phyloP scores from a whole-genome alignment of 2,329 filamentous ascomycete species.

The Fonsecaea multimorphosa region DNA sequence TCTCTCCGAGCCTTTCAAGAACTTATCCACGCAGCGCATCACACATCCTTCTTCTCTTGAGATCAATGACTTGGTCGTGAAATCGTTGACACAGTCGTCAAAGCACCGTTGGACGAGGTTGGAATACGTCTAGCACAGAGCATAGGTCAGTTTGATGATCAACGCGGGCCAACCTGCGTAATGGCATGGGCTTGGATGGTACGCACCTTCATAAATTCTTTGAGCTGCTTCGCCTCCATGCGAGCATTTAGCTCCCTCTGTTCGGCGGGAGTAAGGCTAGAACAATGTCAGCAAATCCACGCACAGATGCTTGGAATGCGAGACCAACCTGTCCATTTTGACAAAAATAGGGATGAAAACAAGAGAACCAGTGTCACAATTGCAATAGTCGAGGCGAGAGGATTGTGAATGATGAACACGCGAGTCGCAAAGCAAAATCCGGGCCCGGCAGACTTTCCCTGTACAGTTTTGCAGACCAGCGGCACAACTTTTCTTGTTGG shows the following conservation, averaged over 20 bases:
- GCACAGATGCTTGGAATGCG: not conserved
- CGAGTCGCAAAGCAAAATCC: not conserved
- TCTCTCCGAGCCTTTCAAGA: slow-evolving; percentile 87
- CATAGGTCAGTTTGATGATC: slow-evolving; percentile 20
- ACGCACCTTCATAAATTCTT: slow-evolving; percentile 96
- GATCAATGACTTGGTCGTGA: slow-evolving; percentile 93
- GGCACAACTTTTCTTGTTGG: not conserved
- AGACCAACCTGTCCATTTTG: slow-evolving; percentile 36
- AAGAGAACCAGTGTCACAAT: not conserved
- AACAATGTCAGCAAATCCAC: not conserved
- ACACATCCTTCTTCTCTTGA: slow-evolving; percentile 90
- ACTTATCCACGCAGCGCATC: slow-evolving; percentile 93
- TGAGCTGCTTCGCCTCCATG: slow-evolving; percentile 98
- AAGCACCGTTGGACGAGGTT: slow-evolving; percentile 74
- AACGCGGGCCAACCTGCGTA: slow-evolving; percentile 10
- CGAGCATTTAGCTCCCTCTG: slow-evolving; percentile 91
- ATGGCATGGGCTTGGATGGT: slow-evolving; percentile 3
- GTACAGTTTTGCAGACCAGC: not conserved
- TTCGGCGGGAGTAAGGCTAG: slow-evolving; percentile 75
- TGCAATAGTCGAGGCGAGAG: not conserved
- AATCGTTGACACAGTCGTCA: slow-evolving; percentile 95
- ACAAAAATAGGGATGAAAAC: not conserved
- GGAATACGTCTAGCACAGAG: slow-evolving; percentile 65
- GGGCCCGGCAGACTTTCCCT: not conserved
- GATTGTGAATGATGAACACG: not conserved